Evolutionary conservation across 164 flowering plant species (phyloP).

Genomic region (Akebia trifoliata): DNA sequence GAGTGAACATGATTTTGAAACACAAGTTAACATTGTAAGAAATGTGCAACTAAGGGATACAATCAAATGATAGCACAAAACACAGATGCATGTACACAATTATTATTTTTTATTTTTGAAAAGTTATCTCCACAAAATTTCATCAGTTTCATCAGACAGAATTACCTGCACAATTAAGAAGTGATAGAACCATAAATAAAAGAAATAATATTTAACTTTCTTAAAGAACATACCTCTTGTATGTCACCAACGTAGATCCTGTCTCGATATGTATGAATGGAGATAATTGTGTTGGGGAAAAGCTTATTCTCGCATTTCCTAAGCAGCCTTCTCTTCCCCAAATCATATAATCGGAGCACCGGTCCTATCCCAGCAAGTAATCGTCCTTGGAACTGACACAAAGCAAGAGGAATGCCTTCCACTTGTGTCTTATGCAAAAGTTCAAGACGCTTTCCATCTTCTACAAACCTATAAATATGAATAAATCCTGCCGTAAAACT

Average conservation of each 20-base stretch:
- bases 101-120: too few species aligned
- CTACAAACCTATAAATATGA: slow-evolving; percentile 89
- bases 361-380: slow-evolving; percentile 93
- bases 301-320: slow-evolving; percentile 97
- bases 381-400: slow-evolving; percentile 93
- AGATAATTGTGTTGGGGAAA: slow-evolving; percentile 78
- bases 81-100: too few species aligned
- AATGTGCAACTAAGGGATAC: too few species aligned
- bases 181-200: not conserved
- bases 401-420: slow-evolving; percentile 90
- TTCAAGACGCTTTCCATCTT: slow-evolving; percentile 86
- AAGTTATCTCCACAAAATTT: too few species aligned
- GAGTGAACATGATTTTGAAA: too few species aligned
- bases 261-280: slow-evolving; percentile 92
- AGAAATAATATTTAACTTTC: not conserved
- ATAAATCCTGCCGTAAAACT: slow-evolving; percentile 61
- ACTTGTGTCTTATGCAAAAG: slow-evolving; percentile 97
- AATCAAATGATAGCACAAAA: too few species aligned
- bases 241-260: slow-evolving; percentile 97
- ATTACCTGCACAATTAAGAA: too few species aligned
- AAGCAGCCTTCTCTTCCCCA: slow-evolving; percentile 84
- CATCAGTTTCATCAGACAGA: too few species aligned
- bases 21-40: too few species aligned
- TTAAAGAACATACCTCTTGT: slow-evolving; percentile 70
- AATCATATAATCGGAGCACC: slow-evolving; percentile 84